These are phyloP conservation scores for Allium cepa DNA, from an alignment of 106 monocot genomes.

Conservation along the genomic window DNA sequence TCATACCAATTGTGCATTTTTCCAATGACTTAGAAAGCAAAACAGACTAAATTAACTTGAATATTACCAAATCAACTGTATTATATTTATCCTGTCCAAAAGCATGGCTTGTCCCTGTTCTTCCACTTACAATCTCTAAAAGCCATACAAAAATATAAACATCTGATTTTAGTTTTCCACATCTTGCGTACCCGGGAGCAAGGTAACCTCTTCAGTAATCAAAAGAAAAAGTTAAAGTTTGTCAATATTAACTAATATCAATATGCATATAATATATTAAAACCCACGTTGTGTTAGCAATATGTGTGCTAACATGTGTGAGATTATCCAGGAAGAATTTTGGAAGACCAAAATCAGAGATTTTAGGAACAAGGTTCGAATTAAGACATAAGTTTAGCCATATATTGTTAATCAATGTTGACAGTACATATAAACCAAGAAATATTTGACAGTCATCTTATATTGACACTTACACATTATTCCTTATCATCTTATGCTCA, in stretches of 20 bases:
- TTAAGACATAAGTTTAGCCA: slow-evolving; percentile 16
- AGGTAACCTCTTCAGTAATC: slow-evolving; percentile 5
- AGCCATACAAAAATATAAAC: slow-evolving; percentile 9
- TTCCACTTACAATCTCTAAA: slow-evolving; percentile 3
- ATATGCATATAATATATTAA: neutral
- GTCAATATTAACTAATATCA: neutral
- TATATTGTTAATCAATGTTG: too few species aligned
- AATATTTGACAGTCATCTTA: too few species aligned
- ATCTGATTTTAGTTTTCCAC: slow-evolving; percentile 13
- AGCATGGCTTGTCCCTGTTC: slow-evolving; percentile 3
- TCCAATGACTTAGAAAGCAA: too few species aligned
- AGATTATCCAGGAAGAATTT: slow-evolving; percentile 25
- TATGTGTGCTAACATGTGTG: slow-evolving; percentile 21
- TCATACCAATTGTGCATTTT: too few species aligned
- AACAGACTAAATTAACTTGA: too few species aligned
- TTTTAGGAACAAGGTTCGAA: slow-evolving; percentile 18
- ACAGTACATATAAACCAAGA: too few species aligned
- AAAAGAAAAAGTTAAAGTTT: neutral
- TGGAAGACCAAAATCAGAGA: slow-evolving; percentile 34
- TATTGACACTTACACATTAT: too few species aligned
- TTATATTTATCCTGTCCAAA: slow-evolving; percentile 3
- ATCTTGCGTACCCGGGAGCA: slow-evolving; percentile 12
- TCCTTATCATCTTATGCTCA: too few species aligned
- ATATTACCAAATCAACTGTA: slow-evolving; percentile 7
- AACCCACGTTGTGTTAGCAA: slow-evolving; percentile 27